phyloP scores from a whole-genome alignment of 1,284 basidiomycete species.

The Earliella scabrosa region DNA sequence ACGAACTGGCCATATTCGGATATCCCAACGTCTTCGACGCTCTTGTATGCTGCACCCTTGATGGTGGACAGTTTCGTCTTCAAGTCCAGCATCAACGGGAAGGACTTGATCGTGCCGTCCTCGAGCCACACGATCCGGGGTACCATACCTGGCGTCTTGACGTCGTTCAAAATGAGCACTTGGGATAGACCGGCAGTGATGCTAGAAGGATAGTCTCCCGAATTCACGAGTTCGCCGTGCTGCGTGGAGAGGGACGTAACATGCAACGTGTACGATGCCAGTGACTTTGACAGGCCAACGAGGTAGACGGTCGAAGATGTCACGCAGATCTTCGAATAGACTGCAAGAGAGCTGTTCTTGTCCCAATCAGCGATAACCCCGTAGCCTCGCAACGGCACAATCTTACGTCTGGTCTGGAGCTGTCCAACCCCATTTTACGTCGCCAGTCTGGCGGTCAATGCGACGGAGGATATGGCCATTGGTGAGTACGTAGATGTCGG shows the following conservation, averaged over 20 bases:
- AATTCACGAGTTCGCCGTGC: slow-evolving; percentile 59
- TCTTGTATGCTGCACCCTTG: slow-evolving; percentile 48
- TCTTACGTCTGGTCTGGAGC: slow-evolving; percentile 66
- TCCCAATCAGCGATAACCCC: slow-evolving; percentile 1
- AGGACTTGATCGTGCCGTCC: slow-evolving; percentile 53
- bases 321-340: slow-evolving; percentile 64
- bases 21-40: slow-evolving; percentile 61
- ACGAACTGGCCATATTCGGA: slow-evolving; percentile 52
- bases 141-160: slow-evolving; percentile 24
- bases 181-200: slow-evolving; percentile 53
- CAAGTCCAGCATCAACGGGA: slow-evolving; percentile 59
- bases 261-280: slow-evolving; percentile 67
- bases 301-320: slow-evolving; percentile 63
- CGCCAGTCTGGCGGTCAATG: slow-evolving; percentile 51
- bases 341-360: slow-evolving; percentile 56
- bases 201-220: slow-evolving; percentile 59
- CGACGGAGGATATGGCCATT: slow-evolving; percentile 61
- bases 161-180: slow-evolving; percentile 42
- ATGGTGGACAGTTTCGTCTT: slow-evolving; percentile 48
- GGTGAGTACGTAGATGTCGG: slow-evolving; percentile 57
- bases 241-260: slow-evolving; percentile 60
- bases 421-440: slow-evolving; percentile 67
- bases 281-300: slow-evolving; percentile 70
- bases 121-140: slow-evolving; percentile 73
- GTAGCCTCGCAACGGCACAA: background rate